phyloP scores from a whole-genome alignment of 345 rosid genomes.

The Eucalyptus guilfoylei region DNA sequence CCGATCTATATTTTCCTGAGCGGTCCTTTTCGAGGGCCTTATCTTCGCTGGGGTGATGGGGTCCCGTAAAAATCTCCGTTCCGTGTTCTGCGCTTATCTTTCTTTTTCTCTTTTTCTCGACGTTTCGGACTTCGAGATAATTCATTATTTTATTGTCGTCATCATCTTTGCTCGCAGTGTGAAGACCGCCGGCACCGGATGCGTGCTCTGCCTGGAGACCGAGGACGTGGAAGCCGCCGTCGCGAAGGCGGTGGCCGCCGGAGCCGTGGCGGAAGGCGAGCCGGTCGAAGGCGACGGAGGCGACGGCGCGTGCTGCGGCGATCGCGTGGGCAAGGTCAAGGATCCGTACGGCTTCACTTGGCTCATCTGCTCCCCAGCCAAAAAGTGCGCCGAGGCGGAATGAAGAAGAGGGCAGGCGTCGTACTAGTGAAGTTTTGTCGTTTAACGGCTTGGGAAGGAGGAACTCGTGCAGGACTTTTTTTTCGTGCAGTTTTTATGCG shows the following conservation, averaged over 20 bases:
- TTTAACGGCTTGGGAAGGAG: neutral
- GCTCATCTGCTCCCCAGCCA: conserved; percentile 38
- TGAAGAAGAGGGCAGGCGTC: neutral
- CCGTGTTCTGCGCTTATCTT: neutral
- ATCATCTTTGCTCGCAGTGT: neutral
- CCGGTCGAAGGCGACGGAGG: conserved; percentile 22
- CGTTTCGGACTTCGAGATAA: neutral
- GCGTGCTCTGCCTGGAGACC: conserved; percentile 43
- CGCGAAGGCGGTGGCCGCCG: conserved; percentile 53
- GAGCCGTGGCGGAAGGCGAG: conserved; percentile 51
- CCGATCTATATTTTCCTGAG: neutral
- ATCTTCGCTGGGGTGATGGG: neutral
- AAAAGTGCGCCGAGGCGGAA: neutral
- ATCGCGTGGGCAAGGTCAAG: conserved; percentile 52
- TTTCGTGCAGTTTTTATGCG: neutral
- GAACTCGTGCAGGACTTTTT: neutral
- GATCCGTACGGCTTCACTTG: conserved; percentile 81
- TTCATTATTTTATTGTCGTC: neutral
- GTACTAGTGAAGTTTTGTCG: neutral
- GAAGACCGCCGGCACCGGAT: conserved; percentile 10
- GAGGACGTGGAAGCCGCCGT: conserved; percentile 57
- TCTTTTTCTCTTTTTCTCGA: neutral
- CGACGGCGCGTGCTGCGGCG: conserved; percentile 29
- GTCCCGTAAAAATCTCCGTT: neutral
- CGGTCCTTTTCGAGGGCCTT: neutral